Evolutionary conservation across 2,329 filamentous ascomycete genomes (phyloP).

Genomic region (Didymella sp.): DNA sequence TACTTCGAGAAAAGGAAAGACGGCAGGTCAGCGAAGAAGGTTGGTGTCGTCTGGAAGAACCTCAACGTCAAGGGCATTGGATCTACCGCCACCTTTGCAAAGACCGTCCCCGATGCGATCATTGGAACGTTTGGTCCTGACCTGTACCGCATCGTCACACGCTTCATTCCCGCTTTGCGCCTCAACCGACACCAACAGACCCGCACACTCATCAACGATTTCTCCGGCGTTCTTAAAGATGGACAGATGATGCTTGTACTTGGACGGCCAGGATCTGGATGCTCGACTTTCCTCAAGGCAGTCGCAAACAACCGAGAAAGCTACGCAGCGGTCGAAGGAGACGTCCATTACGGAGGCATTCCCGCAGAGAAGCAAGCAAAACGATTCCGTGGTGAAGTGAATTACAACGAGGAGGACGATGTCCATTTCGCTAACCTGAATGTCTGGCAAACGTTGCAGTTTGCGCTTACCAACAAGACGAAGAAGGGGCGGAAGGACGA

Average conservation of each 20-base stretch:
- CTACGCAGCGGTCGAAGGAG: conserved; percentile 71
- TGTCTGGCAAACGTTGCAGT: conserved; percentile 78
- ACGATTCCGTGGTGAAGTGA: conserved; percentile 76
- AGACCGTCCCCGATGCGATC: conserved; percentile 75
- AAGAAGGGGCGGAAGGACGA: conserved; percentile 68
- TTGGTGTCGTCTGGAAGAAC: conserved; percentile 79
- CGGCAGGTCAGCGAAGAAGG: conserved; percentile 73
- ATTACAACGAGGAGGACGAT: conserved; percentile 80
- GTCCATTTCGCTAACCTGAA: conserved; percentile 76
- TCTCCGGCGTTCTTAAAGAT: conserved; percentile 70
- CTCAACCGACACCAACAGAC: conserved; percentile 58
- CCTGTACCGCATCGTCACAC: conserved; percentile 68
- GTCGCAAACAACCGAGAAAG: conserved; percentile 73
- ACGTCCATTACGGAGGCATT: conserved; percentile 76
- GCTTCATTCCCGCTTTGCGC: conserved; percentile 61
- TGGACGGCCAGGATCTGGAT: conserved; percentile 76
- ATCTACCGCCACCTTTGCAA: conserved; percentile 71
- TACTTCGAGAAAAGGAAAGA: conserved; percentile 76
- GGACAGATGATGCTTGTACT: conserved; percentile 77
- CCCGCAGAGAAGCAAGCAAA: conserved; percentile 71
- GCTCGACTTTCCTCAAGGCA: conserved; percentile 77
- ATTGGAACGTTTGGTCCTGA: conserved; percentile 82
- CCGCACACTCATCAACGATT: conserved; percentile 68
- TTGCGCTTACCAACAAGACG: conserved; percentile 78
- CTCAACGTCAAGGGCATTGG: conserved; percentile 76